These are phyloP conservation scores for Phlyctochytrium arcticum DNA, from an alignment of 192 early-diverging fungal genomes.

Conservation along the genomic window DNA sequence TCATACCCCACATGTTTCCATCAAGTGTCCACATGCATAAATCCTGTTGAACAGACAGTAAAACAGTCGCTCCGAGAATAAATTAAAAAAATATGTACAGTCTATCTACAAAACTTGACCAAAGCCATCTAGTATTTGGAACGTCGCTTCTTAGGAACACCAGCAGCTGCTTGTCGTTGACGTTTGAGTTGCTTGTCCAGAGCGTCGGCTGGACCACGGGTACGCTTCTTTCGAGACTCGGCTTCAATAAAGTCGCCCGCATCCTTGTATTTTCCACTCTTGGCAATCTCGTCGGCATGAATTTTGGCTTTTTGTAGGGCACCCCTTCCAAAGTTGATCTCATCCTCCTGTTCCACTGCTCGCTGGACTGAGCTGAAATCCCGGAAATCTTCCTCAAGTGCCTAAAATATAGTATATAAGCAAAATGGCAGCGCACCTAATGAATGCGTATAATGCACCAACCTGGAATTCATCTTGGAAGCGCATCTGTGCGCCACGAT, in stretches of 20 bases:
- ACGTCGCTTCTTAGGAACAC: no score
- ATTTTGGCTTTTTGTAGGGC: slow-evolving; percentile 6
- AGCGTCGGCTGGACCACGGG: slow-evolving; percentile 1
- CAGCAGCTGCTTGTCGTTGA: slow-evolving; percentile 5
- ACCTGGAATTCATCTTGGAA: slow-evolving; percentile 86
- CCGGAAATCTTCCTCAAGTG: slow-evolving; percentile 25
- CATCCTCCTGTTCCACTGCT: slow-evolving; percentile 21
- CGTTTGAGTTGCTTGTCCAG: slow-evolving; percentile 8
- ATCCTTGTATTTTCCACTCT: slow-evolving; percentile 25
- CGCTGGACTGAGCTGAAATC: slow-evolving; percentile 18
- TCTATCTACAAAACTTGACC: no score
- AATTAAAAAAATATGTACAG: no score
- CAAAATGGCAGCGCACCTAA: not conserved
- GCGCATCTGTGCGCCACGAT: slow-evolving; percentile 49
- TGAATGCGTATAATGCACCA: not conserved
- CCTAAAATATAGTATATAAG: not conserved
- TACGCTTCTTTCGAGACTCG: not conserved
- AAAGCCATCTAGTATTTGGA: no score
- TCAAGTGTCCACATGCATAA: no score
- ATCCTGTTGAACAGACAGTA: no score
- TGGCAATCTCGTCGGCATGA: not conserved
- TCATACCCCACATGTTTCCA: no score
- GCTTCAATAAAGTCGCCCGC: slow-evolving; percentile 17
- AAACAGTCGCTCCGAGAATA: no score
- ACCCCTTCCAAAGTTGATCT: not conserved